Percentiles rank a stretch among this genome's conserved stretches.
These are phyloP conservation scores for Termitomyces titanicus DNA, from an alignment of 768 basidiomycete species.

Conservation along the genomic window DNA sequence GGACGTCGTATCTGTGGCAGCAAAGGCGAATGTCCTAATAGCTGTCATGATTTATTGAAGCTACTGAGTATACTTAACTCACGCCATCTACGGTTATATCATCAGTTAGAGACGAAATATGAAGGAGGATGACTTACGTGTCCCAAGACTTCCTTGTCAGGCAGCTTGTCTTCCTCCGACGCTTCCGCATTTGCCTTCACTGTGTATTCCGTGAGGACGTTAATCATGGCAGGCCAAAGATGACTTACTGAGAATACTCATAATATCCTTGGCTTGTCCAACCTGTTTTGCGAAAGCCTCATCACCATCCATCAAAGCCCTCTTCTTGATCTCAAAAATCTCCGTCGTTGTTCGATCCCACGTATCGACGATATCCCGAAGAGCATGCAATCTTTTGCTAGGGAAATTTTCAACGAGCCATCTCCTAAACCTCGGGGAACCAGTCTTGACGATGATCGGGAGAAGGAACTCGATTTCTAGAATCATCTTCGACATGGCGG, in stretches of 20 bases:
- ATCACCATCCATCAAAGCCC: conserved; percentile 7
- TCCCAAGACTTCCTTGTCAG: conserved; percentile 26
- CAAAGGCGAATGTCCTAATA: conserved; percentile 22
- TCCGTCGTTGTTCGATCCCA: conserved; percentile 6
- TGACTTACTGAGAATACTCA: conserved; percentile 12
- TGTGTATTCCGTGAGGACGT: conserved; percentile 5
- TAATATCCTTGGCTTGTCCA: conserved; percentile 8
- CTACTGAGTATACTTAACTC: neutral
- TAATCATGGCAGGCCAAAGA: too few relatives aligned
- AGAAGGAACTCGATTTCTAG: neutral
- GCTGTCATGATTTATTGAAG: too few relatives aligned
- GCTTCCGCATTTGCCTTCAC: conserved; percentile 29
- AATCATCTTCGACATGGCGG: neutral
- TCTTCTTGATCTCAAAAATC: conserved; percentile 10
- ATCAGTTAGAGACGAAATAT: neutral
- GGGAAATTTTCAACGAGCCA: conserved; percentile 9
- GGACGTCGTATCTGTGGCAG: conserved; percentile 32
- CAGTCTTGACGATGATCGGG: conserved; percentile 8
- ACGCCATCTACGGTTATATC: conserved; percentile 15
- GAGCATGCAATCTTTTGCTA: neutral
- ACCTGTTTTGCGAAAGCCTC: conserved; percentile 8
- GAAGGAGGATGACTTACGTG: conserved; percentile 18
- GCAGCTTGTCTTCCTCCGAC: conserved; percentile 23
- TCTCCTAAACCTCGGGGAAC: conserved; percentile 9
- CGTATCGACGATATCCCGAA: conserved; percentile 6